These are phyloP conservation scores for Actinomortierella wolfii DNA, from an alignment of 371 early-diverging fungal genomes.

Conservation along the genomic window DNA sequence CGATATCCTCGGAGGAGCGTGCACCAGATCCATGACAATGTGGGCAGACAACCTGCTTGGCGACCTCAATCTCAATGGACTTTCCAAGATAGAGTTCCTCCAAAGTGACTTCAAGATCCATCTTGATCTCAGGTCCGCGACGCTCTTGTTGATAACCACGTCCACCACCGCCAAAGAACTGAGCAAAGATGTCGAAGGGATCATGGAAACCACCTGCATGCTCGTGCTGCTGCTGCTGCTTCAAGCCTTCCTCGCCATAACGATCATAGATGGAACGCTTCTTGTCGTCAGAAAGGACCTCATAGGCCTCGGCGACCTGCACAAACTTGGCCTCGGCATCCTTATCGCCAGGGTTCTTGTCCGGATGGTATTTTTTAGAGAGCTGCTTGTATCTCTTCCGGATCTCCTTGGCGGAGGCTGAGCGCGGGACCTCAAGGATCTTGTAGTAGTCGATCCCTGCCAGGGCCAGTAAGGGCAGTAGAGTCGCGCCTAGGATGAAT, in stretches of 20 bases:
- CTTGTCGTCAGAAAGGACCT: constrained; percentile 89
- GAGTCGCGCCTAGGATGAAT: constrained; percentile 24
- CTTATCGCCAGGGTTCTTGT: constrained; percentile 88
- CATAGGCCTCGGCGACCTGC: constrained; percentile 91
- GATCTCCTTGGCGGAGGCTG: constrained; percentile 84
- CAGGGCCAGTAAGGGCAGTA: constrained; percentile 28
- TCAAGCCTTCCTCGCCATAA: constrained; percentile 93
- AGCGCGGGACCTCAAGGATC: constrained; percentile 84
- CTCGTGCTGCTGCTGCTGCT: constrained; percentile 62
- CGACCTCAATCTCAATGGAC: constrained; percentile 85
- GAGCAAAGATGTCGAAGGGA: constrained; percentile 93
- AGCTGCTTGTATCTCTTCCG: constrained; percentile 91
- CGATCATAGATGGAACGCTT: constrained; percentile 91
- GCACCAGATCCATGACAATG: constrained; percentile 95
- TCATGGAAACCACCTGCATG: constrained; percentile 80
- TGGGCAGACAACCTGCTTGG: constrained; percentile 92
- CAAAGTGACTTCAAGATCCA: constrained; percentile 81
- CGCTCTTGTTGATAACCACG: constrained; percentile 56
- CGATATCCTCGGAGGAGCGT: constrained; percentile 79
- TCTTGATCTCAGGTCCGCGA: constrained; percentile 78
- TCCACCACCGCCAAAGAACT: constrained; percentile 82
- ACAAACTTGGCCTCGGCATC: constrained; percentile 89
- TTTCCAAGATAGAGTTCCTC: constrained; percentile 90
- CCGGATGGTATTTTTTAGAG: constrained; percentile 88
- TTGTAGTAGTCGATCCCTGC: constrained; percentile 72